Evolutionary conservation across 1,284 basidiomycete genomes (phyloP).

Genomic region (Cutaneotrichosporon curvatum): DNA sequence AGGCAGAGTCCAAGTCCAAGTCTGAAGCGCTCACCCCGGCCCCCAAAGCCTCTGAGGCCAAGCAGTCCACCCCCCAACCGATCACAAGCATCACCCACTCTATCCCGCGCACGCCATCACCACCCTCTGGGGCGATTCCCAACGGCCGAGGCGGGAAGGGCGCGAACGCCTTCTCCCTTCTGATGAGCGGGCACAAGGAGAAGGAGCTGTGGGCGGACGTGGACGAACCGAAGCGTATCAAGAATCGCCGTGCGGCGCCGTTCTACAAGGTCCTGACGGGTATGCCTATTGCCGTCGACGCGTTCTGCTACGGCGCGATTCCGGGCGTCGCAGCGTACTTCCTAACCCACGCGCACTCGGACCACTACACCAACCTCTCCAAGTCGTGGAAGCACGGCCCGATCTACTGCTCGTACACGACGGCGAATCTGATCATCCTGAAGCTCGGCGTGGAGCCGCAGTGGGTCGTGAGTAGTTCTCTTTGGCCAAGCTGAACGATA

Average conservation of each 20-base stretch:
- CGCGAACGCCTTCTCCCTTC: conserved; percentile 60
- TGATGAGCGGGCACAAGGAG: conserved; percentile 77
- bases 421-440: conserved; percentile 81
- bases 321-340: conserved; percentile 83
- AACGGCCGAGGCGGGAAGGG: conserved; percentile 21
- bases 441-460: conserved; percentile 79
- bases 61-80: conserved; percentile 9
- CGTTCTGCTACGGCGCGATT: conserved; percentile 87
- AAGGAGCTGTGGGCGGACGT: conserved; percentile 78
- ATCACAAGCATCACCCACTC: conserved; percentile 25
- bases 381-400: conserved; percentile 81
- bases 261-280: conserved; percentile 94
- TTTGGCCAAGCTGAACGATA: conserved; percentile 13
- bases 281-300: conserved; percentile 95
- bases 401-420: conserved; percentile 89
- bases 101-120: conserved; percentile 9
- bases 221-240: conserved; percentile 47
- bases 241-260: conserved; percentile 63
- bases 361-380: conserved; percentile 86
- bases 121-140: not conserved
- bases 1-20: too few species aligned
- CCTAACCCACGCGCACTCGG: conserved; percentile 85
- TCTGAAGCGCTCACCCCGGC: conserved; percentile 1
- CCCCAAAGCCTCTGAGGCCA: not conserved
- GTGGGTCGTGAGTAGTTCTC: conserved; percentile 63